Evolutionary conservation across 2,329 filamentous ascomycete genomes (phyloP).

Genomic region (Orbilia javanica): DNA sequence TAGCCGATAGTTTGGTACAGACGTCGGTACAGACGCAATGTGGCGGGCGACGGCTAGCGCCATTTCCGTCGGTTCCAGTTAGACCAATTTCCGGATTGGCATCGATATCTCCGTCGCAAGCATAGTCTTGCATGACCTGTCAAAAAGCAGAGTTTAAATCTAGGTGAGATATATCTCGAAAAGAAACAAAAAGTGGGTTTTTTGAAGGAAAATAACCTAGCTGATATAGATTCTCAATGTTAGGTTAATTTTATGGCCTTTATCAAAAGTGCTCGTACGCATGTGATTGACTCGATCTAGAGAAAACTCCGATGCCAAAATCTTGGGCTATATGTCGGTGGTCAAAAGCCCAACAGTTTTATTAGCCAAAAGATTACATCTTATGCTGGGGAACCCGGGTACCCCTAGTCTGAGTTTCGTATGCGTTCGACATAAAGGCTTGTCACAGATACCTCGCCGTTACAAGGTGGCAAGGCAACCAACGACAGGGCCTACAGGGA

Average conservation of each 20-base stretch:
- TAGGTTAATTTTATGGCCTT: not conserved
- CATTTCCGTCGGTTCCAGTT: slow-evolving; percentile 6
- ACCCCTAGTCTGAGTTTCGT: slow-evolving; percentile 10
- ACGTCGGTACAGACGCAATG: slow-evolving; percentile 1
- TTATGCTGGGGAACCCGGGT: not conserved
- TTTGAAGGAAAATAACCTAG: not conserved
- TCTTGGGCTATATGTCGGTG: not conserved
- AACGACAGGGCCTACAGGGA: slow-evolving; percentile 2
- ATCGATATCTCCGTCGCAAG: not conserved
- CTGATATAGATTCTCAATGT: not conserved
- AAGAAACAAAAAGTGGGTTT: too few species aligned
- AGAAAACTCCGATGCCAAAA: not conserved
- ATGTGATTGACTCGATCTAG: slow-evolving; percentile 5
- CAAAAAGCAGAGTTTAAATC: not conserved
- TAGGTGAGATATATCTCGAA: not conserved
- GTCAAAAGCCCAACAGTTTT: not conserved
- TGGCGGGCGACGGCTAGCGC: slow-evolving; percentile 13
- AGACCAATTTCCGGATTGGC: not conserved
- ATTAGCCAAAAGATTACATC: slow-evolving; percentile 1
- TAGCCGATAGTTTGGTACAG: not conserved
- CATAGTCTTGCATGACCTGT: not conserved
- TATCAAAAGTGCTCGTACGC: not conserved
- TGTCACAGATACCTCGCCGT: slow-evolving; percentile 5
- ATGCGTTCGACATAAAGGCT: slow-evolving; percentile 24
- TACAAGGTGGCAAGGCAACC: slow-evolving; percentile 4